Evolutionary conservation across 345 rosid genomes (phyloP), one percentile per base, ranked within the genome.

Genomic region (Moringa oleifera): DNA sequence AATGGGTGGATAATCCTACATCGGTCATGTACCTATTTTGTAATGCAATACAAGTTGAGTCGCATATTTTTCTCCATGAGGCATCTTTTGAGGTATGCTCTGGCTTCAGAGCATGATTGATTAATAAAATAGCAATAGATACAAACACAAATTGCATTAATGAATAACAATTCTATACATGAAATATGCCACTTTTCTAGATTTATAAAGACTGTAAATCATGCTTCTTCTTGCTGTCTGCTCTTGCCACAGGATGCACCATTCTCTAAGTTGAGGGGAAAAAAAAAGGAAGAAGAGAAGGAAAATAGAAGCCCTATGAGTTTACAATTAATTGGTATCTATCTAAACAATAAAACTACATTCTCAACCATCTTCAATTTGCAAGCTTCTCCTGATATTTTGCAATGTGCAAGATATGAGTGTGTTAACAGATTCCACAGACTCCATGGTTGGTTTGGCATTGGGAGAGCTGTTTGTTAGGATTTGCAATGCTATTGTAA

Each of bases 401-500:
- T 64, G 79, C 63, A 94, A 66, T 15, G 92, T 88, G 75, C 92
- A 79, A 52, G 95, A 88, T 79, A 90, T 77, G 55, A 88, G 83
- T 57, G 83, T 76, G 79, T 69, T 88, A 62, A 84, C 82, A 4
- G 95, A 88, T 24, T 94, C 96, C 70, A 94, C 89, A 25, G 96
- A 86, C 68, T 94, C 97, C 79, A 61, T 51, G 11, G 85, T 77
- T 51, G 81, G 71, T 72, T 83, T 91, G 51, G 97, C 82, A 25
- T 89, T 71, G 6, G 95, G 92, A 63, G 95, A 86, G 57, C 79
- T 68, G 67, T 74, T 83, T 11, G 89, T 75, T 63, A 84, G 77
- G 73, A 83, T 68, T 76, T 94, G 99, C 75, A 85, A 77, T 45
- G 97, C 97, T 31, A 88, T 65, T 18, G 97, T 90, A 58, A 94